These are phyloP conservation scores for Lasiosphaeris hirsuta DNA, from an alignment of 495 filamentous ascomycete species.

Conservation along the genomic window DNA sequence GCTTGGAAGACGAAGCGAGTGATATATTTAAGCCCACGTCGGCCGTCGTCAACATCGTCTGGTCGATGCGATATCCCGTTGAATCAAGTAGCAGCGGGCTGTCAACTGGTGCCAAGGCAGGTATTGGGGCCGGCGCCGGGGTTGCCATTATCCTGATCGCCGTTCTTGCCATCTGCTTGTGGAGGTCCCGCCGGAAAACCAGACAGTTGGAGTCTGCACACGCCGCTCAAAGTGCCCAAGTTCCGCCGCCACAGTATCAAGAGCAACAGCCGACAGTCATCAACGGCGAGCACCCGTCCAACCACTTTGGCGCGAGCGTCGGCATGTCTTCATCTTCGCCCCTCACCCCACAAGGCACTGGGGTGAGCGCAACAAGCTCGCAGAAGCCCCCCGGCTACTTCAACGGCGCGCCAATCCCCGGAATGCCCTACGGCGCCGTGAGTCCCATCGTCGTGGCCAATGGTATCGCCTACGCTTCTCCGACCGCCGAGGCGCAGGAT, in stretches of 20 bases:
- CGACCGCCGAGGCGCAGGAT: conserved; percentile 20
- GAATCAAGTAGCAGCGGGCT: conserved; percentile 13
- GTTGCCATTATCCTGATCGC: conserved; percentile 20
- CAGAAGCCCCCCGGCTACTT: background rate
- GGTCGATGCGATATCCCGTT: conserved; percentile 26
- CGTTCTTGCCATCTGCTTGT: conserved; percentile 17
- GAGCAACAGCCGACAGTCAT: background rate
- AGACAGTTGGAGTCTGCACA: conserved; percentile 12
- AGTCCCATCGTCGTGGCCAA: background rate
- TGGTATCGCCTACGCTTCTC: conserved; percentile 5
- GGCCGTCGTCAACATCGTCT: conserved; percentile 30
- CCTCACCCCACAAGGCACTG: too few relatives aligned
- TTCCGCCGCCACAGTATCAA: background rate
- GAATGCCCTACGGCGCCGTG: background rate
- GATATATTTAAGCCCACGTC: conserved; percentile 21
- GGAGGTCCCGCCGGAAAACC: conserved; percentile 21
- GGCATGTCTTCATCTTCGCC: too few relatives aligned
- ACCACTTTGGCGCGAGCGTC: too few relatives aligned
- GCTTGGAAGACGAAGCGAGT: conserved; percentile 7
- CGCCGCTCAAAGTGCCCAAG: background rate
- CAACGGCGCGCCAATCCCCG: background rate
- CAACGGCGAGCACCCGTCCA: too few relatives aligned
- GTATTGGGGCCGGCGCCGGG: conserved; percentile 26
- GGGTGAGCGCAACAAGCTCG: background rate
- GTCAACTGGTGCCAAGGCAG: conserved; percentile 25